Conservation (phyloP, 441 rosid genomes). For the Isatis lusitanica region DNA sequence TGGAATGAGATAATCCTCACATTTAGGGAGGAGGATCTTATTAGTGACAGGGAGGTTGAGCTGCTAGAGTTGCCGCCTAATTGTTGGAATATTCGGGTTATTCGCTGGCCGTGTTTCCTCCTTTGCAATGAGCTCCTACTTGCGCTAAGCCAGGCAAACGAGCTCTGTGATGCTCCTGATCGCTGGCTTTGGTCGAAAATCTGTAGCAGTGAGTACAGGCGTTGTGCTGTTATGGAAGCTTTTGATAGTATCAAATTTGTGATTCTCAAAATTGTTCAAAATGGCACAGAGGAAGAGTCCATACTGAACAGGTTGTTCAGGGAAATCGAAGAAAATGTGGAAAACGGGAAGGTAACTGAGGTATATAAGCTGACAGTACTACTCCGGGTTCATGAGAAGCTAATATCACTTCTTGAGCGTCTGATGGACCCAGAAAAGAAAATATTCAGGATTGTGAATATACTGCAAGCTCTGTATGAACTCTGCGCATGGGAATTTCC, state of each 20-base stretch:
- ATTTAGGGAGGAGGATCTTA: slow-evolving; percentile 70
- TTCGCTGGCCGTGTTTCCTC: slow-evolving; percentile 73
- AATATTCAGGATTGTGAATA: slow-evolving; percentile 49
- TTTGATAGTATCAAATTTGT: slow-evolving; percentile 59
- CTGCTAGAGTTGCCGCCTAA: slow-evolving; percentile 64
- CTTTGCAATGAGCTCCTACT: slow-evolving; percentile 67
- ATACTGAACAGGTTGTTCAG: slow-evolving; percentile 45
- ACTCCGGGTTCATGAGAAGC: slow-evolving; percentile 47
- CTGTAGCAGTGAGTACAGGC: slow-evolving; percentile 60
- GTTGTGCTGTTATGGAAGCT: slow-evolving; percentile 71
- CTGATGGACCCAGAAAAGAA: slow-evolving; percentile 57
- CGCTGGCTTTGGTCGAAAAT: slow-evolving; percentile 66
- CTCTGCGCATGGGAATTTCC: slow-evolving; percentile 54
- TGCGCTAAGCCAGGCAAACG: slow-evolving; percentile 60
- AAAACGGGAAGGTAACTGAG: slow-evolving; percentile 45
- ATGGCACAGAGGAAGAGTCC: slow-evolving; percentile 56
- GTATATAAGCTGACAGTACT: slow-evolving; percentile 45
- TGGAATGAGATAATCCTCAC: slow-evolving; percentile 64
- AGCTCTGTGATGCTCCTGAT: slow-evolving; percentile 60
- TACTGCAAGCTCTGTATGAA: slow-evolving; percentile 67
- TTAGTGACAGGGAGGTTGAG: slow-evolving; percentile 63
- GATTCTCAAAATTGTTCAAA: slow-evolving; percentile 46
- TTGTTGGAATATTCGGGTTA: slow-evolving; percentile 63
- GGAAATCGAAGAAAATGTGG: slow-evolving; percentile 49
- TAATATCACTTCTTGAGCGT: slow-evolving; percentile 51